Evolutionary conservation across 768 basidiomycete genomes (phyloP).

Genomic region (Leccinum aurantiacum): DNA sequence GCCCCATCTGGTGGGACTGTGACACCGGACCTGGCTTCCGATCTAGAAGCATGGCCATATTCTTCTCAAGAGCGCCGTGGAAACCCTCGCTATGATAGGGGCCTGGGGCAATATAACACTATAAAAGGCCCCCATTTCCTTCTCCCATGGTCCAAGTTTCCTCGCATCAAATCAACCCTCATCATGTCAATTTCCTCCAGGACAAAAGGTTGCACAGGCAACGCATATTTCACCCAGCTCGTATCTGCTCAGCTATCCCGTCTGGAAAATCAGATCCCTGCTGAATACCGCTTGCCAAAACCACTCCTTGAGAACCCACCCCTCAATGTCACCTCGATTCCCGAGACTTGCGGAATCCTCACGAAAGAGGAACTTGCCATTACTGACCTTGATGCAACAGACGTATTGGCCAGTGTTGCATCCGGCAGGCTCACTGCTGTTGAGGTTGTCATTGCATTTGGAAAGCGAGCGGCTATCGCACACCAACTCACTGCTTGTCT

Average conservation of each 20-base stretch:
- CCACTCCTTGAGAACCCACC: slow-evolving; percentile 23
- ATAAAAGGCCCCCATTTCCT: not conserved
- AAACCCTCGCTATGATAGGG: not conserved
- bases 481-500: slow-evolving; percentile 45
- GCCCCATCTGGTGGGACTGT: not conserved
- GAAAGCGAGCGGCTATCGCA: slow-evolving; percentile 52
- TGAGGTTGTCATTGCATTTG: slow-evolving; percentile 42
- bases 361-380: slow-evolving; percentile 34
- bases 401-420: slow-evolving; percentile 30
- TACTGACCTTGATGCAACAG: slow-evolving; percentile 39
- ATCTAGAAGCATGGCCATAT: not conserved
- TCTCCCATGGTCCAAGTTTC: not conserved
- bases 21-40: not conserved
- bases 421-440: slow-evolving; percentile 37
- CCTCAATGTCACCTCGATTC: slow-evolving; percentile 35
- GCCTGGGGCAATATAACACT: not conserved
- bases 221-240: slow-evolving; percentile 18
- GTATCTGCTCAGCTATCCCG: slow-evolving; percentile 22
- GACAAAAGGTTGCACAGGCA: slow-evolving; percentile 25
- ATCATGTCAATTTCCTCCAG: slow-evolving; percentile 23
- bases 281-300: slow-evolving; percentile 15
- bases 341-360: slow-evolving; percentile 33
- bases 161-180: not conserved
- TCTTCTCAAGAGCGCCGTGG: not conserved
- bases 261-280: slow-evolving; percentile 27